Evolutionary conservation across 495 filamentous ascomycete genomes (phyloP), one percentile per base, ranked within the genome.

Genomic region (Penicillium alfredii): DNA sequence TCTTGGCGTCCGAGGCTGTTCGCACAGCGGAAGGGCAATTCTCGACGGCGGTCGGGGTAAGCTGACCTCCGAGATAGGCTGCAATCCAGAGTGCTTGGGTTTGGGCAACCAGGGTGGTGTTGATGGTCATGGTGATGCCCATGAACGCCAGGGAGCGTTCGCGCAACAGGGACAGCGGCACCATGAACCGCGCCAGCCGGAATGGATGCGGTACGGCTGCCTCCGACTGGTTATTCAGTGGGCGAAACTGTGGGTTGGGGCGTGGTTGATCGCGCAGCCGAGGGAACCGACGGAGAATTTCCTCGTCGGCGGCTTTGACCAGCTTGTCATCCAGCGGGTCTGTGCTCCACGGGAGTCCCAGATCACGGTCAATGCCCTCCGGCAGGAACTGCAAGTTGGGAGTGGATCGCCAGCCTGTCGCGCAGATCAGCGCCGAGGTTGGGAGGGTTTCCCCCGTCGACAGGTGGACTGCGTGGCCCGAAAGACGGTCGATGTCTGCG

Each of bases 71-170:
- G n/a, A 84, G 58, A 43, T 76, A 88, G 0, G 82, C 82, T 11
- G 70, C 61, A 20, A 84, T 73, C 86, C 84, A 92, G 7, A 89
- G 61, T 1, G 77, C 80, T 42, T 88, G 82, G 3, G 73, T 56
- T 34, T 88, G 80, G 1, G 82, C 76, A 4, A 78, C 59, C 9
- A 80, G 50, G 8, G 72, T 55, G n/a, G 78, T 80, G 44, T 72
- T 71, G 44, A 86, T 78, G 39, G 74, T 78, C 49, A 76, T 71
- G 13, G 82, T 48, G 10, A 74, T 58, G n/a, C 84, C 84, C 25
- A 73, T 61, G 45, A 86, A 85, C 4, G 78, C 82, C 34, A 85
- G 70, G 24, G 78, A 77, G 12, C 78, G 74, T 7, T 69, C 61
- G 3, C 61, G 56, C 4, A 75, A 51, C 22, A 78, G 61, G 1